Conservation (phyloP, 192 early-diverging fungal genomes). For the Coemansia sp. region DNA sequence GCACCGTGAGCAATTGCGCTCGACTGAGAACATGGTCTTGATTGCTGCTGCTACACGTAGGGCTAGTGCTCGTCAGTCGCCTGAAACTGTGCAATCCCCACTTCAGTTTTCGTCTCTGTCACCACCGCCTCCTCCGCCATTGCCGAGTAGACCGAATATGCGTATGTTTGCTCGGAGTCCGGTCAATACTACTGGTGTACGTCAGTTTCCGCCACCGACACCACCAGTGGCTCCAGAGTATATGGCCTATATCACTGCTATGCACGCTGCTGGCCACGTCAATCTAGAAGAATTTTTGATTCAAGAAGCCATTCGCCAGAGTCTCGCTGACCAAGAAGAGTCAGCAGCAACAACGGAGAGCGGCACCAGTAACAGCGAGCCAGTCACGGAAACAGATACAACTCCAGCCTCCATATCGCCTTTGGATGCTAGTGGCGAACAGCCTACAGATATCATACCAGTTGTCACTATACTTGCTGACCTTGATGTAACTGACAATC, state of each 20-base stretch:
- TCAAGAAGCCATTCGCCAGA: conserved; percentile 87
- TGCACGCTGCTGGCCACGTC: conserved; percentile 72
- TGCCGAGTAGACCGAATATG: background rate
- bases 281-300: conserved; percentile 93
- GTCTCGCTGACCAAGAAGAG: conserved; percentile 65
- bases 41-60: conserved; percentile 46
- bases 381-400: background rate
- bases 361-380: conserved; percentile 9
- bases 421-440: background rate
- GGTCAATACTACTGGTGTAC: background rate
- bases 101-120: background rate
- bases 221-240: conserved; percentile 55
- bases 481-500: background rate
- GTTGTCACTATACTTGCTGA: background rate
- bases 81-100: background rate
- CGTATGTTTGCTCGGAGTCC: background rate
- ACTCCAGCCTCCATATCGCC: background rate
- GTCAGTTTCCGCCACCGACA: background rate
- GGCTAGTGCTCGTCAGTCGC: conserved; percentile 24
- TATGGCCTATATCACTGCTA: conserved; percentile 63
- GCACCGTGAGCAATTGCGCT: conserved; percentile 29
- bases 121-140: background rate
- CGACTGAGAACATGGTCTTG: conserved; percentile 40
- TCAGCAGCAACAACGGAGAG: background rate
- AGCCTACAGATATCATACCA: background rate